These are phyloP conservation scores for Saccharomycopsis guyanensis DNA, from an alignment of 805 yeast genomes.

Conservation along the genomic window DNA sequence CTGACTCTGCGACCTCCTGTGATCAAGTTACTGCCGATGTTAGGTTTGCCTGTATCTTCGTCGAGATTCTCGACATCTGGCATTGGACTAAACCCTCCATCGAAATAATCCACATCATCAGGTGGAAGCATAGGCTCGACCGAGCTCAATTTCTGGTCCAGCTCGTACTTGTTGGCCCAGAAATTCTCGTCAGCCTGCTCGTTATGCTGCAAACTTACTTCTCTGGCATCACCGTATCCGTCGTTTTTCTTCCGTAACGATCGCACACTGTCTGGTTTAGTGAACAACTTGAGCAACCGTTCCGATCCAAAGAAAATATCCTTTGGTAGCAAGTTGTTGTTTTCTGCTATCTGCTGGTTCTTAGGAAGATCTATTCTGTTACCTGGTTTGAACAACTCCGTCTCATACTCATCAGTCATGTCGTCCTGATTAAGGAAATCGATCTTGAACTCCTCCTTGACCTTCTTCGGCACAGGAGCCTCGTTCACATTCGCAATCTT, in stretches of 20 bases:
- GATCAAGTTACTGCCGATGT: slow-evolving; percentile 26
- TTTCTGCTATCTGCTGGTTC: slow-evolving; percentile 33
- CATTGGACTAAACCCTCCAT: slow-evolving; percentile 28
- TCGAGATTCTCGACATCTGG: slow-evolving; percentile 23
- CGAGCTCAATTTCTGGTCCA: slow-evolving; percentile 15
- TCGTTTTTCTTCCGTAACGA: slow-evolving; percentile 7
- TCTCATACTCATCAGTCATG: slow-evolving; percentile 29
- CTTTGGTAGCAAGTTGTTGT: slow-evolving; percentile 54
- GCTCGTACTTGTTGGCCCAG: slow-evolving; percentile 62
- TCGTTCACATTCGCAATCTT: not conserved
- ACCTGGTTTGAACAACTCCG: slow-evolving; percentile 34
- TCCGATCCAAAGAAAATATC: slow-evolving; percentile 68
- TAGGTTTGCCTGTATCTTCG: slow-evolving; percentile 31
- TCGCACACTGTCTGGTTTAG: slow-evolving; percentile 46
- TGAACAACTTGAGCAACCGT: slow-evolving; percentile 55
- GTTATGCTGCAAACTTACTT: slow-evolving; percentile 19
- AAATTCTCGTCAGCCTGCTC: slow-evolving; percentile 55
- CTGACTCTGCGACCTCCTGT: slow-evolving; percentile 27
- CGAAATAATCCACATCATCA: slow-evolving; percentile 28
- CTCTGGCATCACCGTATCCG: too few species aligned
- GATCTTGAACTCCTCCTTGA: slow-evolving; percentile 33
- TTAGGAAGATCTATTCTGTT: slow-evolving; percentile 34
- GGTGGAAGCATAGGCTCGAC: slow-evolving; percentile 32
- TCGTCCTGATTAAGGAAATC: slow-evolving; percentile 33
- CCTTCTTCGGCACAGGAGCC: slow-evolving; percentile 22